Base-by-base conservation (phyloP, 163 green algal genomes). In the Scenedesmus sp. region DNA sequence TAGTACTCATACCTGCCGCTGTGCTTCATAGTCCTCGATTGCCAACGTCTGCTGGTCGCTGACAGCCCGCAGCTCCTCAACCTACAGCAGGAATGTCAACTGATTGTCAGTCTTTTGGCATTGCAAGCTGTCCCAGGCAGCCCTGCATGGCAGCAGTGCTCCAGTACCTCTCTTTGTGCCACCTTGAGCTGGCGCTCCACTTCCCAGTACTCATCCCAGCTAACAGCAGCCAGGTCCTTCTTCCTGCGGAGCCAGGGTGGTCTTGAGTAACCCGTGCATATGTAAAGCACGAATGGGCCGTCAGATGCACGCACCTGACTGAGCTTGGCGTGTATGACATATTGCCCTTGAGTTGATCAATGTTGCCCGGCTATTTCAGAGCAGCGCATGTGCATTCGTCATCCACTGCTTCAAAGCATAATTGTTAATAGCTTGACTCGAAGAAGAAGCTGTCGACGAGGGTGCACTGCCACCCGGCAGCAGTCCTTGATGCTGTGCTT, bases 161-260 rank as follows among this genome's bases (percentile, higher is more conserved):
- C 70, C 70, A 52, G 23, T 59, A 91, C 87, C 56, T 91, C 87
- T 73, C 23, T 77, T 56, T 91, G 87, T 12, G 87, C n/a, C 56
- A 16, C 23, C n/a, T 91, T 91, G 8, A 83, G 67, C 73, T 91
- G 70, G 56, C 56, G 74, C 57, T 91, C 56, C 70, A 77, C 73
- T 20, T 91, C 87, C 87, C 87, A 91, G 73, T 79, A 56, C 56
- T 91, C 87, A 57, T 86, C 87, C 87, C 87, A 91, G 16, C 56
- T 62, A 16, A 91, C 87, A n/a, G 87, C 81, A 23, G 87, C 55
- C 87, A 91, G 86, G 54, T 90, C 70, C 20, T 91, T 84, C 56
- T 76, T 91, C 87, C 73, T 91, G 62, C 26, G 70, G 0, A 5
- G 70, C 4, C 4, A 79, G 20, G 12, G 23, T 79, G 23, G 4